Base-by-base conservation (phyloP, 768 basidiomycete species). In the Tephrocybe sp. region DNA sequence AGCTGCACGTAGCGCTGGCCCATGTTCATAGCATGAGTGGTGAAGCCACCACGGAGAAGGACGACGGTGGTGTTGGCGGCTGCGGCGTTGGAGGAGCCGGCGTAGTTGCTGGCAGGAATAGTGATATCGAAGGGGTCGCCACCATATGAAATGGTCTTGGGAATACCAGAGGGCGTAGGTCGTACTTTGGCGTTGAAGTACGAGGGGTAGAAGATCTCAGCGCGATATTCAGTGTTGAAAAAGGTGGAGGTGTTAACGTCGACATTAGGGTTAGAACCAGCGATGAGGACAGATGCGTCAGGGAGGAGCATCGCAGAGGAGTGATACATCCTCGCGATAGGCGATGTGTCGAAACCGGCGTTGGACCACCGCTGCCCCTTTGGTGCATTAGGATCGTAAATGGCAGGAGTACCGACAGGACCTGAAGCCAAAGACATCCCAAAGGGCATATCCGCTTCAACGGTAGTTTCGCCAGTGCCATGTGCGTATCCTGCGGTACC, bases 261-360 rank as follows among this genome's bases (percentile, higher is more conserved):
- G 27, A 88, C 74, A 61, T 94, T 94, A 1, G 94, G 94, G 70
- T 97, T 97, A 25, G 91, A 92, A 6, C 95, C 95, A 24, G 91
- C 91, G 56, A 95, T 79, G 42, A 97, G 66, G 30, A 98, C 84
- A 2, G 88, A 89, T 1, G 81, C 90, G 52, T 89, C 93, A 8
- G 92, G 86, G 13, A 97, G 80, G 21, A 97, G 79, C n/a, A 94
- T 78, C 8, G 92, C 94, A 0, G 82, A 80, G 0, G 93, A 95
- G 69, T 98, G 95, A 68, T 98, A 98, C 61, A 98, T 67, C 46
- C 94, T 77, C 38, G 93, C 75, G 51, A 94, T 85, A 12, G 56
- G 73, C 0, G 87, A 83, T 0, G 79, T 73, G 4, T 63, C 61
- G 7, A 94, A 65, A 16, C 86, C 85, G 0, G 75, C 72, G 31